Conservation (phyloP, 495 filamentous ascomycete genomes). For the Penicillium steckii region DNA sequence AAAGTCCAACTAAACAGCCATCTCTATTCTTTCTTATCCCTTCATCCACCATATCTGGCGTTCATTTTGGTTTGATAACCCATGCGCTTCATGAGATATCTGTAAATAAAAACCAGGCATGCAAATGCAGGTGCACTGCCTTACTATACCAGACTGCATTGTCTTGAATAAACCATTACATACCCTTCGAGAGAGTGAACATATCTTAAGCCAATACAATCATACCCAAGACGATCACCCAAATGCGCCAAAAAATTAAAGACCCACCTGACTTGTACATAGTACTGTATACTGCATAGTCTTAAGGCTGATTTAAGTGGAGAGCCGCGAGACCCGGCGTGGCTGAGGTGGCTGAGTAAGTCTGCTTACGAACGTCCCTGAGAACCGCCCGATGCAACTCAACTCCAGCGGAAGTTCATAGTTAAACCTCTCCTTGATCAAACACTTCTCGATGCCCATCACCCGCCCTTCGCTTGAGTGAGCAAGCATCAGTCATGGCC, state of each 20-base stretch:
- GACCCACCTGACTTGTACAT: no score
- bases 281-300: no score
- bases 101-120: constrained; percentile 1
- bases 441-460: constrained; percentile 12
- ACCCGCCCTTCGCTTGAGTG: constrained; percentile 5
- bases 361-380: constrained; percentile 7
- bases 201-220: no score
- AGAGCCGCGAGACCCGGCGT: constrained; percentile 2
- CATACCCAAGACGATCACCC: no score
- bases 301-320: no score
- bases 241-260: no score
- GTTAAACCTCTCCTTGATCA: background rate
- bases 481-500: constrained; percentile 33
- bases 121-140: background rate
- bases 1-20: background rate
- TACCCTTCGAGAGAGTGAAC: no score
- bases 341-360: constrained; percentile 21
- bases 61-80: background rate
- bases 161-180: background rate
- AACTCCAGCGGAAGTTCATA: no score
- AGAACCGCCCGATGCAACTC: background rate
- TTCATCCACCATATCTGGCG: constrained; percentile 1
- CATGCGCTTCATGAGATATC: background rate
- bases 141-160: background rate
- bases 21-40: background rate